Evolutionary conservation across 2,329 filamentous ascomycete genomes (phyloP).

Genomic region (Scedosporium boydii): DNA sequence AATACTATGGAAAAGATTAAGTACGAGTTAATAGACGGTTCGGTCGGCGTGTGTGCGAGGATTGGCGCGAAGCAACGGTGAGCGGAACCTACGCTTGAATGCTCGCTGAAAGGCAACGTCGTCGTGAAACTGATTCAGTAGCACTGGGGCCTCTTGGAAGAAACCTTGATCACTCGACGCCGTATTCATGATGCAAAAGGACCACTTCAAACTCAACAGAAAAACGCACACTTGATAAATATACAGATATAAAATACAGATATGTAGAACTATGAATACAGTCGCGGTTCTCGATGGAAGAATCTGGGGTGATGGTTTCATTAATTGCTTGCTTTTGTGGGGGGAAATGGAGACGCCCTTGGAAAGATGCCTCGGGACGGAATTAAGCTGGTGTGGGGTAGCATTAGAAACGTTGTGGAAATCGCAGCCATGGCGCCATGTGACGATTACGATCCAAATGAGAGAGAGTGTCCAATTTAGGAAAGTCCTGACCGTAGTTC

Average conservation of each 20-base stretch:
- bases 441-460: not conserved
- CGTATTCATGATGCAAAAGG: not conserved
- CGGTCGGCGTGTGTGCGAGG: not conserved
- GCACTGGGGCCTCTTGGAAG: slow-evolving; percentile 12
- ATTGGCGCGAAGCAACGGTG: not conserved
- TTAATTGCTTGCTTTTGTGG: not conserved
- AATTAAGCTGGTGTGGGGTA: not conserved
- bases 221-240: not conserved
- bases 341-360: not conserved
- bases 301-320: not conserved
- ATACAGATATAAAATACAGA: too few relatives aligned
- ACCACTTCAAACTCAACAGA: slow-evolving; percentile 1
- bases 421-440: not conserved
- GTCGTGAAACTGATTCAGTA: slow-evolving; percentile 44
- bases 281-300: not conserved
- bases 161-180: slow-evolving; percentile 13
- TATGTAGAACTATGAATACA: too few relatives aligned
- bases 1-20: not conserved
- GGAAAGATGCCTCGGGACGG: not conserved
- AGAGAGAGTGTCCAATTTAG: not conserved
- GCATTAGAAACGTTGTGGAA: not conserved
- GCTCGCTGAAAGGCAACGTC: slow-evolving; percentile 42
- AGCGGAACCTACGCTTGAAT: slow-evolving; percentile 38
- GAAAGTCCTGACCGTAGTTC: not conserved
- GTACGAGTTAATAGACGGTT: too few relatives aligned